Base-by-base conservation (phyloP, 139 green algal species). In the Chlamydomonas applanata region DNA sequence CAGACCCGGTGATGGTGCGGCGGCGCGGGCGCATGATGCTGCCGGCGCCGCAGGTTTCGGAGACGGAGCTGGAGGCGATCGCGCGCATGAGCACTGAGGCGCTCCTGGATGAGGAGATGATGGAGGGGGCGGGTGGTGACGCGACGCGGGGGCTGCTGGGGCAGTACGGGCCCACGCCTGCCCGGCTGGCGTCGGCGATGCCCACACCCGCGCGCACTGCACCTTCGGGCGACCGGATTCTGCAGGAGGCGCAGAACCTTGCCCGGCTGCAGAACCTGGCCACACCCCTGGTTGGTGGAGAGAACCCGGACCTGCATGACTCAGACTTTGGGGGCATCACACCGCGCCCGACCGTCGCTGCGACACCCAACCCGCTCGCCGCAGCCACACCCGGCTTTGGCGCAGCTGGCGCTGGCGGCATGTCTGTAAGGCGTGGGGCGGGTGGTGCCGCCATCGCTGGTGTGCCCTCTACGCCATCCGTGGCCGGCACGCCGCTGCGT, bases 61-160 rank as follows among this genome's bases (percentile, higher is more conserved):
- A 99, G 62, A 84, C 85, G 32, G 95, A 99, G 86, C 89, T 99
- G 60, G 89, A 95, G 80, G 77, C 89, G 27, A 92, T 98, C 78
- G 94, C 94, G 0, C 89, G 88, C 20, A 91, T 95, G 72, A 91
- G 82, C 40, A 86, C 75, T 13, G 77, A 81, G 32, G 73, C 73
- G 36, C 62, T 79, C 40, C 45, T 74, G 36, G 64, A 74, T 7
- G 45, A 40, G 62, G 24, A 72, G 57, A 34, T 88, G 52, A 49
- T 72, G 27, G 88, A 83, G 33, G 91, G 80, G 5, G 86, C 81
- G 32, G 92, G 91, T 30, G 92, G 89, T 22, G 89, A 91, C 20
- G 87, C 90, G 20, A 95, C 90, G 9, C 72, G 88, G 4, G 71
- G 80, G 54, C 85, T 97, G 61, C 83, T 96, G 66, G 96, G 91